Conservation (phyloP, 202 grass and related monocot species). For the Digitaria exilis region DNA sequence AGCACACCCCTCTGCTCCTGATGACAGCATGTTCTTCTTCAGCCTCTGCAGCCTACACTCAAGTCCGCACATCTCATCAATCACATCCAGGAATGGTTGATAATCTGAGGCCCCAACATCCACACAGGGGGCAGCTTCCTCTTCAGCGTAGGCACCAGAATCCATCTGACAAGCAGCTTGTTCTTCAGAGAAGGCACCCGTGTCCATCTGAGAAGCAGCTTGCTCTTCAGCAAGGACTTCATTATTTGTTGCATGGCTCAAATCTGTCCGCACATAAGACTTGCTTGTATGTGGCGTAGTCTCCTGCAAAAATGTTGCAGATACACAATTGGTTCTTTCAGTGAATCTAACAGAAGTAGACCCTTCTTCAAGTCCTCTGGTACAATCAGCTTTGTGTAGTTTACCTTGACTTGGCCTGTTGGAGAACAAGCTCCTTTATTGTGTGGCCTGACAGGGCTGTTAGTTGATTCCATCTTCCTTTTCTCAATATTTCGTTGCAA, state of each 20-base stretch:
- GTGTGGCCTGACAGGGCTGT: constrained; percentile 16
- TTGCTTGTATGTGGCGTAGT: constrained; percentile 30
- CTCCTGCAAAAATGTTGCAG: constrained; percentile 54
- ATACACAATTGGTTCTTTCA: not conserved
- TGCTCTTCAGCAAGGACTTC: not conserved
- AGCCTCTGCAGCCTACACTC: constrained; percentile 63
- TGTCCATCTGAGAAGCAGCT: constrained; percentile 2
- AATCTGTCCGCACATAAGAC: not conserved
- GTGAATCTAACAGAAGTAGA: constrained; percentile 2
- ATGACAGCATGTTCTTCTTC: constrained; percentile 56
- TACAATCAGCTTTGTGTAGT: constrained; percentile 5
- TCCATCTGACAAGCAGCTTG: constrained; percentile 7
- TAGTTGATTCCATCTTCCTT: constrained; percentile 42
- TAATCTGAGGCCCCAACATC: constrained; percentile 8
- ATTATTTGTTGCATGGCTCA: constrained; percentile 32
- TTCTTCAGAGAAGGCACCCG: not conserved
- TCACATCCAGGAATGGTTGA: constrained; percentile 50
- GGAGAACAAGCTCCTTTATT: constrained; percentile 13
- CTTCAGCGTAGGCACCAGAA: not conserved
- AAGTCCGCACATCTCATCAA: constrained; percentile 54
- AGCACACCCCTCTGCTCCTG: not conserved
- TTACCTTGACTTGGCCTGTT: constrained; percentile 36
- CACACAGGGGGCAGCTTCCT: constrained; percentile 4
- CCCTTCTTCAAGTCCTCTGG: not conserved
- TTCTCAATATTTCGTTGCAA: constrained; percentile 37